A percentile compares a stretch with the other conserved stretches of the same genome.
These are phyloP conservation scores for Solanum tarapatanum DNA, from an alignment of 257 asterid species.

Conservation along the genomic window DNA sequence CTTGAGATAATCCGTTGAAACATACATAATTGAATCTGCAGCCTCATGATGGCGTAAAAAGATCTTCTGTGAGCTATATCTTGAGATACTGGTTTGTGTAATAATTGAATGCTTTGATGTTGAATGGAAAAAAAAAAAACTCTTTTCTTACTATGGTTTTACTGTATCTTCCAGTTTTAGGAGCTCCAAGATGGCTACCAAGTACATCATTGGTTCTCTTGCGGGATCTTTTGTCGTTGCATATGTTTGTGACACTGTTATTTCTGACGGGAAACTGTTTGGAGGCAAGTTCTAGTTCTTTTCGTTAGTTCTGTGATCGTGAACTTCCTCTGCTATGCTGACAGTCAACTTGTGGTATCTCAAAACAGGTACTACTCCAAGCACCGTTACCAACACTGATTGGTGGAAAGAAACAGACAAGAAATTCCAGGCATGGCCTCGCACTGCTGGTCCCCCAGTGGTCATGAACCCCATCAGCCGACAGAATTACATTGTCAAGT, in stretches of 20 bases:
- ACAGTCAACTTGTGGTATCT: not conserved
- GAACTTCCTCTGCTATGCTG: not conserved
- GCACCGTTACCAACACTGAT: constrained; percentile 40
- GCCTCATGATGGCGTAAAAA: not conserved
- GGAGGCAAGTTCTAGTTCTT: constrained; percentile 25
- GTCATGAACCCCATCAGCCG: constrained; percentile 97
- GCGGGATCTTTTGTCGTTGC: constrained; percentile 10
- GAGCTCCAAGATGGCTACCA: constrained; percentile 7
- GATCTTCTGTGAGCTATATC: not conserved
- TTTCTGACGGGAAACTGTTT: constrained; percentile 12
- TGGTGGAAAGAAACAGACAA: constrained; percentile 86
- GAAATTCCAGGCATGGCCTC: constrained; percentile 96
- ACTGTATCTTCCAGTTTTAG: not conserved
- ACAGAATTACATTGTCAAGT: constrained; percentile 78
- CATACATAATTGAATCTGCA: not conserved
- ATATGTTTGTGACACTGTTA: constrained; percentile 6
- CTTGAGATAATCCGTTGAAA: not conserved
- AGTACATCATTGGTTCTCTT: not conserved
- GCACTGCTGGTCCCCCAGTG: constrained; percentile 97
- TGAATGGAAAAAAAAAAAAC: not conserved
- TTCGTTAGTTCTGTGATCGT: not conserved
- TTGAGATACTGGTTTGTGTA: not conserved
- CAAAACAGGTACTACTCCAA: constrained; percentile 59
- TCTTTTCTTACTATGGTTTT: not conserved
- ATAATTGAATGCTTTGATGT: not conserved